Percentiles rank a stretch among this genome's conserved stretches.
These are phyloP conservation scores for Mycena citricolor DNA, from an alignment of 1,284 basidiomycete species.

Conservation along the genomic window DNA sequence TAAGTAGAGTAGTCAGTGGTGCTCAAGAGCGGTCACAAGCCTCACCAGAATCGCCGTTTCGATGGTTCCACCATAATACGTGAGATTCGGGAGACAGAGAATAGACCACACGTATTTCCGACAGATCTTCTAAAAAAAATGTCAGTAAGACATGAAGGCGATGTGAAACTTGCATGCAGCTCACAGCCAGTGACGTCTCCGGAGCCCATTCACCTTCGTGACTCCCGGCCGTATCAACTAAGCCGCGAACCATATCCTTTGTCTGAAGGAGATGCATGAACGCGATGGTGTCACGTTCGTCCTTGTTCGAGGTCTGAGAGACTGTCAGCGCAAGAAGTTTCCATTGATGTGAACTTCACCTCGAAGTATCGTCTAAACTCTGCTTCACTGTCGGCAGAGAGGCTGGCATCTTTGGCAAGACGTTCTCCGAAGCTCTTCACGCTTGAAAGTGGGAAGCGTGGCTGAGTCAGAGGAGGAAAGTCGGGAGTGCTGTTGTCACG, in stretches of 20 bases:
- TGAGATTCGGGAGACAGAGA: background rate
- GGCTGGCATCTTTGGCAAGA: background rate
- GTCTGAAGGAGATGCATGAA: background rate
- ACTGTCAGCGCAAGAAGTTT: background rate
- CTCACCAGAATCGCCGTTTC: background rate
- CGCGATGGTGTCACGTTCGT: constrained; percentile 2
- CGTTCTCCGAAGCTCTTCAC: background rate
- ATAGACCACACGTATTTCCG: background rate
- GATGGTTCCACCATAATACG: background rate
- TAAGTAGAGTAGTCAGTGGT: too few species aligned
- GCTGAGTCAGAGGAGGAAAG: too few species aligned
- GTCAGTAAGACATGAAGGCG: too few species aligned
- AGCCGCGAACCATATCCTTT: background rate
- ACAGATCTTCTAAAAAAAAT: background rate
- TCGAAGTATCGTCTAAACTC: background rate
- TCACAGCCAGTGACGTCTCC: background rate
- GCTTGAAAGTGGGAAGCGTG: background rate
- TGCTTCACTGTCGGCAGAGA: background rate
- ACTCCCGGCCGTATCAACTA: too few species aligned
- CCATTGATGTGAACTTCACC: background rate
- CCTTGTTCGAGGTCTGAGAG: constrained; percentile 5
- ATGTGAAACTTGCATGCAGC: background rate
- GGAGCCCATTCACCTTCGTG: too few species aligned
- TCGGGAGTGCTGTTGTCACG: too few species aligned
- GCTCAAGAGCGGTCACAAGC: too few species aligned